Conservation (phyloP, 148 eudicot species). For the Talinum fruticosum region DNA sequence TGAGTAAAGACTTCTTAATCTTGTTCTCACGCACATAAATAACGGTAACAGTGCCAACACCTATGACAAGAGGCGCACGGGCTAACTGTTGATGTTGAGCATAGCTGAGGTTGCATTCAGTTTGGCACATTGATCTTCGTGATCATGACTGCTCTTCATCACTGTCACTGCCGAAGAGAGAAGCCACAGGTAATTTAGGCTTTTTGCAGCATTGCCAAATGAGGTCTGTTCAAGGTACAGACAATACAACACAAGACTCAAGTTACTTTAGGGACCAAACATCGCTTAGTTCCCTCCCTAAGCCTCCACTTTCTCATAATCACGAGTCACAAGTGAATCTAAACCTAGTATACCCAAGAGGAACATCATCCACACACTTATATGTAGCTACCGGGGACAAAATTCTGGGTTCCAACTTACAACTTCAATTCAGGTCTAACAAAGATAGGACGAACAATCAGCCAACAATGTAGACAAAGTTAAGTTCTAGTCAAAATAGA, state of each 20-base stretch:
- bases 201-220: slow-evolving; percentile 46
- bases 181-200: slow-evolving; percentile 68
- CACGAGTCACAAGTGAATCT: no score
- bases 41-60: not conserved
- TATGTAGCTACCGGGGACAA: no score
- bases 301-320: no score
- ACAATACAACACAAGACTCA: not conserved
- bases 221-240: slow-evolving; percentile 37
- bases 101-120: not conserved
- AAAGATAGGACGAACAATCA: no score
- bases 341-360: no score
- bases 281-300: no score
- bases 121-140: not conserved
- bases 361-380: no score
- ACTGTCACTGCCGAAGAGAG: slow-evolving; percentile 67
- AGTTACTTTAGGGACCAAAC: not conserved
- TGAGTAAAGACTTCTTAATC: not conserved
- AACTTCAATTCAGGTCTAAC: no score
- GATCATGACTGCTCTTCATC: slow-evolving; percentile 58
- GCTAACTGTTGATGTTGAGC: slow-evolving; percentile 3
- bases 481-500: no score
- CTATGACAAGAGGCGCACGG: not conserved
- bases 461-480: no score
- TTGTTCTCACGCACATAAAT: not conserved
- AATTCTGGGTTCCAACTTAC: no score